phyloP scores from a whole-genome alignment of 129 eudicot species.

The Silybum marianum region DNA sequence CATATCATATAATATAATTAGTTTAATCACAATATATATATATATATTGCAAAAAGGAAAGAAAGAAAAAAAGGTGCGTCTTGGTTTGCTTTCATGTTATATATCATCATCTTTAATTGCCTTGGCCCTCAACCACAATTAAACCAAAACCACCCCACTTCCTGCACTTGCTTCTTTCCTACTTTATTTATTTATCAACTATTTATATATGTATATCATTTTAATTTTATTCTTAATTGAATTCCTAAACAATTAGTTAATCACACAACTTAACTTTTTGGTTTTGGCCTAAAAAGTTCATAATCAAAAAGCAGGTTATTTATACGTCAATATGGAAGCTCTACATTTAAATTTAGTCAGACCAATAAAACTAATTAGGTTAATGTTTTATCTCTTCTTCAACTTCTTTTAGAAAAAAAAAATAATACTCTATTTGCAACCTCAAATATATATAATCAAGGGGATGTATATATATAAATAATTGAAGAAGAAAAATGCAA shows the following conservation, averaged over 20 bases:
- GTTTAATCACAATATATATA: slow-evolving; percentile 31
- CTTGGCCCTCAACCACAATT: slow-evolving; percentile 31
- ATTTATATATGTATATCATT: not conserved
- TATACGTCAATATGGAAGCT: no score
- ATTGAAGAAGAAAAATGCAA: not conserved
- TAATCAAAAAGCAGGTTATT: not conserved
- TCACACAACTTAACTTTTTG: not conserved
- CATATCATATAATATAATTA: not conserved
- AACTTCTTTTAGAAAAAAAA: not conserved
- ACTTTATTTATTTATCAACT: slow-evolving; percentile 20
- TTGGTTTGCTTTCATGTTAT: slow-evolving; percentile 37
- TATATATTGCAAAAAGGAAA: slow-evolving; percentile 12
- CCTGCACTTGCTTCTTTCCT: slow-evolving; percentile 29
- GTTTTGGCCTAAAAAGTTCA: slow-evolving; percentile 3
- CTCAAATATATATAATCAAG: no score
- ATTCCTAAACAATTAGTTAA: slow-evolving; percentile 7
- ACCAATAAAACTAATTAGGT: not conserved
- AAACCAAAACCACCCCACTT: slow-evolving; percentile 19
- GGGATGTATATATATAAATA: no score
- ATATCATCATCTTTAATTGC: slow-evolving; percentile 11
- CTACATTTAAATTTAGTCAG: no score
- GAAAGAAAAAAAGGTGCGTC: slow-evolving; percentile 12
- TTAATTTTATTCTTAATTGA: not conserved
- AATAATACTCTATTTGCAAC: not conserved
- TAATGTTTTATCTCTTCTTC: not conserved